Evolutionary conservation across 768 basidiomycete species (phyloP).

Genomic region (Thelephora aurantiotincta): DNA sequence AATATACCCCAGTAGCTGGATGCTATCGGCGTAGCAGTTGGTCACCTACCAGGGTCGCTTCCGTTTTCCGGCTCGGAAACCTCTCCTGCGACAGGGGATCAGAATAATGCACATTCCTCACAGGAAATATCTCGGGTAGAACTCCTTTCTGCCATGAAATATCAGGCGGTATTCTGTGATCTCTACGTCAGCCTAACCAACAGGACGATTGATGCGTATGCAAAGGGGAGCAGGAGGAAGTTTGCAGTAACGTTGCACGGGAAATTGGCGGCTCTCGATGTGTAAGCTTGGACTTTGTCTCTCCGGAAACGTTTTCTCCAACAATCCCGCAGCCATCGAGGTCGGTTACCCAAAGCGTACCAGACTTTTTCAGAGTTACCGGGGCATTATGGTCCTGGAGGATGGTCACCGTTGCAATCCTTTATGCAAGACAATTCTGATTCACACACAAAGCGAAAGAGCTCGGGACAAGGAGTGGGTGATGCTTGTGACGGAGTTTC

Average conservation of each 20-base stretch:
- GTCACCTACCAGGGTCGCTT: constrained; percentile 53
- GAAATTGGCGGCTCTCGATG: constrained; percentile 74
- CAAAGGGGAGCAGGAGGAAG: constrained; percentile 66
- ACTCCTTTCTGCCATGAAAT: constrained; percentile 40
- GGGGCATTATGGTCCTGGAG: constrained; percentile 71
- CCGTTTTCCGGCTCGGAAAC: constrained; percentile 55
- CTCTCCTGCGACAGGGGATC: constrained; percentile 6
- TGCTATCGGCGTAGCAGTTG: constrained; percentile 59
- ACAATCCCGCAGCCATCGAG: constrained; percentile 44
- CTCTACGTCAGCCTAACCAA: constrained; percentile 66
- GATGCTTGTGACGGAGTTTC: constrained; percentile 59
- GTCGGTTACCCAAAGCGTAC: constrained; percentile 45
- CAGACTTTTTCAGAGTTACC: constrained; percentile 69
- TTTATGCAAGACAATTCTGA: constrained; percentile 68
- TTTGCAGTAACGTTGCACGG: constrained; percentile 80
- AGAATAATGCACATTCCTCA: constrained; percentile 13
- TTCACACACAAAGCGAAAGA: constrained; percentile 42
- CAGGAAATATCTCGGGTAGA: constrained; percentile 41
- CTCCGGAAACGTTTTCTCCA: background rate
- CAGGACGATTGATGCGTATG: constrained; percentile 74
- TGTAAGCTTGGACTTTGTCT: constrained; percentile 37
- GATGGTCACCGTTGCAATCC: constrained; percentile 69
- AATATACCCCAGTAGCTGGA: constrained; percentile 46
- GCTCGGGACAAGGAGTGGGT: constrained; percentile 69
- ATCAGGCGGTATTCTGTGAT: constrained; percentile 55